Conservation (phyloP, 805 yeast genomes). For the baker's yeast (Saccharomyces cerevisiae) region DNA sequence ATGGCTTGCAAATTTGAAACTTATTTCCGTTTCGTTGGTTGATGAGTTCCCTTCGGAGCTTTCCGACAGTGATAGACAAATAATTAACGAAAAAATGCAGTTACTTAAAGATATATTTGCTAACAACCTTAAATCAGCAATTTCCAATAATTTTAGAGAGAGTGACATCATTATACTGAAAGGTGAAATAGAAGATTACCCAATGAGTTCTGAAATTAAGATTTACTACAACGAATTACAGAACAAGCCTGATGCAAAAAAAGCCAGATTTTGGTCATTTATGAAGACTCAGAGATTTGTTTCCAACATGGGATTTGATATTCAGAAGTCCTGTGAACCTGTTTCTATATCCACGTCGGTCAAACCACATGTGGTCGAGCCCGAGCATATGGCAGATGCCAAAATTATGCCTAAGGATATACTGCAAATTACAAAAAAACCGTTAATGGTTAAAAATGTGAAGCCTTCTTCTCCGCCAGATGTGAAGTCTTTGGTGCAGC, state of each 20-base stretch:
- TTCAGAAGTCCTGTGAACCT: background rate
- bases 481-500: background rate
- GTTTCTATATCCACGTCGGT: background rate
- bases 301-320: constrained; percentile 10
- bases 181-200: constrained; percentile 2
- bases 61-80: background rate
- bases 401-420: background rate
- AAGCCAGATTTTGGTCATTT: constrained; percentile 15
- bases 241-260: background rate
- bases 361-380: background rate
- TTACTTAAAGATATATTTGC: background rate
- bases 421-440: background rate
- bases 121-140: background rate
- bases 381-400: background rate
- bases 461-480: background rate
- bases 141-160: background rate
- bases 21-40: constrained; percentile 7
- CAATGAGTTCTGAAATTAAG: background rate
- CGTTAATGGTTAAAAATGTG: background rate
- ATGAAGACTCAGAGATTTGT: constrained; percentile 11
- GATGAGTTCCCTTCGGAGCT: background rate
- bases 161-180: constrained; percentile 6
- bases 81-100: background rate
- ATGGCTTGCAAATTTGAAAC: constrained; percentile 9
- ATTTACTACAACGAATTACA: background rate